Evolutionary conservation across 768 basidiomycete genomes (phyloP), one percentile per base, ranked within the genome.

Genomic region (Mycena olivaceomarginata): DNA sequence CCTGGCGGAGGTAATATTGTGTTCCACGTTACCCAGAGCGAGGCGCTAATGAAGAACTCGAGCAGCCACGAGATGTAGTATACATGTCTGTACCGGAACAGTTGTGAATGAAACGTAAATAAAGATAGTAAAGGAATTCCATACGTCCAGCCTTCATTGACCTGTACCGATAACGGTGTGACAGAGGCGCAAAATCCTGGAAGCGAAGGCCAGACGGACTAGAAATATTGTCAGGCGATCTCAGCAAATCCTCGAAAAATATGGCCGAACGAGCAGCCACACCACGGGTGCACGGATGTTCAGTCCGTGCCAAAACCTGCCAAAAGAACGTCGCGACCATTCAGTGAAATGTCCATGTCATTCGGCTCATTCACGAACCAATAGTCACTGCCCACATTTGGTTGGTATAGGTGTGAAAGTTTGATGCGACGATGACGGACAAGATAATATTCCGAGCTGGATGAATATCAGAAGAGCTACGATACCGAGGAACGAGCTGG

Each of bases 251-350:
- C 3, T 59, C 25, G 11, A 25, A 31, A 25, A 37, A 59, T 59
- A 31, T 59, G 11, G 22, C 57, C 25, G 25, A 31, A 59, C 57
- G 10, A 59, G 57, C 57, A 59, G 31, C 57, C 57, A 59, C 57
- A 59, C 57, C 15, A 59, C 57, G 5, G 57, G 57, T 37, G 57
- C 57, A 31, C 57, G 57, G 25, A 59, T 59, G 57, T 59, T 59
- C 57, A 59, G 10, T 59, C 57, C 57, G 57, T 59, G 57, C 57
- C 57, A 59, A 59, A 59, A 59, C 57, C 57, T 57, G 56, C 56
- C 18, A 9, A 59, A 37, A 12, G 12, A 37, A 59, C 31, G 25
- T 37, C 11, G 16, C 25, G 57, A 59, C 15, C 56, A 25, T 22
- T 57, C 13, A 37, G 57, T 37, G 13, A 15, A 37, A 59, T 15